Evolutionary conservation across 2,329 filamentous ascomycete genomes (phyloP), one percentile per base, ranked within the genome.

Genomic region (Aspergillus candidus): DNA sequence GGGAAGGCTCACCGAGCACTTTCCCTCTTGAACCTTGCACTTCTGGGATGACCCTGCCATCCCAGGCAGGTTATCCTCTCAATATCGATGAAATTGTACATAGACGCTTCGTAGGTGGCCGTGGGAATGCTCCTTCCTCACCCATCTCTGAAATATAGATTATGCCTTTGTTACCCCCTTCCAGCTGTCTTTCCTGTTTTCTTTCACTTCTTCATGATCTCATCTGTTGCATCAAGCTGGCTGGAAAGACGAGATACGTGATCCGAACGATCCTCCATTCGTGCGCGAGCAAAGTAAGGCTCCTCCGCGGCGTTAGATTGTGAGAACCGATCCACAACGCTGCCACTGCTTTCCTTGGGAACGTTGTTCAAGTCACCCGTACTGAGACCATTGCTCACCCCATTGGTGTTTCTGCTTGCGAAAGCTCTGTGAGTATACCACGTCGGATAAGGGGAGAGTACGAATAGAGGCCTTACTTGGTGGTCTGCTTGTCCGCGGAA

Each of bases 261-360:
- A 18, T 56, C 51, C 10, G 58, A 54, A 37, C 63, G 59, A 11
- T 62, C 58, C 35, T 44, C 46, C 47, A 63, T 61, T n/a, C 59
- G 54, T 32, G 57, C 60, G 5, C 53, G 52, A 15, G 55, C 58
- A 48, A 60, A 66, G 47, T 65, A 66, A 29, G 63, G 60, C 10
- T 53, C 57, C 12, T 66, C 61, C 5, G 57, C 49, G 6, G 58
- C 53, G 10, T 56, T 49, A 22, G 55, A 51, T 29, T 58, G 53
- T 11, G 52, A 51, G 32, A 57, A 64, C 35, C 58, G 56, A 17
- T 62, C 58, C 11, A 60, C 51, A 4, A 45, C 51, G 41, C 45
- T 55, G 43, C 50, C 44, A 31, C 31, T 55, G 43, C 53, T 53
- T 15, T 47, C 47, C 12, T 58, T 50, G 12, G 58, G 58, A 8